These are phyloP conservation scores for Phytophthora nicotianae DNA, from an alignment of 352 stramenopile species.

Conservation along the genomic window DNA sequence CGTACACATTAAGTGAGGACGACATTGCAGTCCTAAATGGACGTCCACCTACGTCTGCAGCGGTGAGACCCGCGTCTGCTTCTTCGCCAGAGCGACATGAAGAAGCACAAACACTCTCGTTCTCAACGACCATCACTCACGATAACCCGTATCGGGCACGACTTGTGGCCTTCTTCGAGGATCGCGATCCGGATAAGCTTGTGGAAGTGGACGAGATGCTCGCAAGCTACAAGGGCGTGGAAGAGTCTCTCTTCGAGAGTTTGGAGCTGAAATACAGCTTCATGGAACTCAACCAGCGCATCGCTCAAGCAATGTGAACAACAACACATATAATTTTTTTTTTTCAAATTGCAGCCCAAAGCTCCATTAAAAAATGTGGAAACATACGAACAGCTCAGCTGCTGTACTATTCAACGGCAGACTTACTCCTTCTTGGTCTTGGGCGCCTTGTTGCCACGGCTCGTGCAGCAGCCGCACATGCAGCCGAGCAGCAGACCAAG, in stretches of 20 bases:
- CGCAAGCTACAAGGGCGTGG: constrained; percentile 70
- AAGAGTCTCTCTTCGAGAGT: constrained; percentile 79
- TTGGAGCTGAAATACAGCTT: constrained; percentile 88
- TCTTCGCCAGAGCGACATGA: constrained; percentile 10
- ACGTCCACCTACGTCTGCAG: constrained; percentile 11
- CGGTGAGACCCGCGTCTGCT: neutral
- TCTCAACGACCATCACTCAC: constrained; percentile 1
- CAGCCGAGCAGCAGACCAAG: constrained; percentile 73
- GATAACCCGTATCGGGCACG: constrained; percentile 53
- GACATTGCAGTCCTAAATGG: constrained; percentile 83
- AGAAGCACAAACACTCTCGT: constrained; percentile 18
- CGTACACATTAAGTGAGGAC: constrained; percentile 71
- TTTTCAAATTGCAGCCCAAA: constrained; percentile 13
- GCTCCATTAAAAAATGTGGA: constrained; percentile 26
- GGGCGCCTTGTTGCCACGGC: constrained; percentile 36
- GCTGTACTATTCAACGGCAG: neutral
- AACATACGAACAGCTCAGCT: constrained; percentile 7
- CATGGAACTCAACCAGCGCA: constrained; percentile 60
- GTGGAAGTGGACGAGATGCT: constrained; percentile 80
- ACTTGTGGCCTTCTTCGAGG: constrained; percentile 66
- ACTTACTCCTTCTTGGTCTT: constrained; percentile 73
- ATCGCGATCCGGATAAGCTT: constrained; percentile 71
- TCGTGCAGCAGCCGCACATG: constrained; percentile 75
- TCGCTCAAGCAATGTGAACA: constrained; percentile 41
- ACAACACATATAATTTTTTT: constrained; percentile 6